Percentiles rank a stretch among this genome's conserved stretches.
Evolutionary conservation across 257 asterid genomes (phyloP).

Genomic region (Catharanthus roseus): DNA sequence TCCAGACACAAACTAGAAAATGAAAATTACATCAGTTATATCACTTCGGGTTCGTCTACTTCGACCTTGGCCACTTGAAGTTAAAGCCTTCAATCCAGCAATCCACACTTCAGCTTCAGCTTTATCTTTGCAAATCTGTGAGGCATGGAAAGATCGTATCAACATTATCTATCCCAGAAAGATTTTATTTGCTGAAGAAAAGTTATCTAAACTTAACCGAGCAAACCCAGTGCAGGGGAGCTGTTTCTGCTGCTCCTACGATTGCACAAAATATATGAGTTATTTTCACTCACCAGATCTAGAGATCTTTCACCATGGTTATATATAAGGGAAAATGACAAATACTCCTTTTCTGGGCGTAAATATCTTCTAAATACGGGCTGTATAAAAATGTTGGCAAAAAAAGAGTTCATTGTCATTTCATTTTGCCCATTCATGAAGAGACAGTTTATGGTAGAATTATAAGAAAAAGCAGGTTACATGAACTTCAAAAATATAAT

Average conservation of each 20-base stretch:
- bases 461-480: slow-evolving; percentile 19
- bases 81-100: slow-evolving; percentile 71
- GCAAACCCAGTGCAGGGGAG: not conserved
- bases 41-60: slow-evolving; percentile 81
- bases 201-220: not conserved
- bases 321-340: slow-evolving; percentile 85
- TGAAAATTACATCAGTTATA: slow-evolving; percentile 52
- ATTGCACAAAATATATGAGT: not conserved
- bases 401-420: slow-evolving; percentile 12
- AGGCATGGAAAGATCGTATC: slow-evolving; percentile 17
- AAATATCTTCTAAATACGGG: slow-evolving; percentile 86
- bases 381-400: slow-evolving; percentile 39
- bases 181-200: not conserved
- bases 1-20: slow-evolving; percentile 14
- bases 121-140: slow-evolving; percentile 89
- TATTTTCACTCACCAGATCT: slow-evolving; percentile 65
- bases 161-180: not conserved
- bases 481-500: slow-evolving; percentile 21
- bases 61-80: slow-evolving; percentile 53
- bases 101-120: slow-evolving; percentile 88
- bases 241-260: not conserved
- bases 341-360: slow-evolving; percentile 95
- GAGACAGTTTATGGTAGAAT: slow-evolving; percentile 2
- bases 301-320: slow-evolving; percentile 90
- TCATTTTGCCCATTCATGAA: slow-evolving; percentile 4